Base-by-base conservation (phyloP, 2,329 filamentous ascomycete genomes). In the Penicillium digitatum region DNA sequence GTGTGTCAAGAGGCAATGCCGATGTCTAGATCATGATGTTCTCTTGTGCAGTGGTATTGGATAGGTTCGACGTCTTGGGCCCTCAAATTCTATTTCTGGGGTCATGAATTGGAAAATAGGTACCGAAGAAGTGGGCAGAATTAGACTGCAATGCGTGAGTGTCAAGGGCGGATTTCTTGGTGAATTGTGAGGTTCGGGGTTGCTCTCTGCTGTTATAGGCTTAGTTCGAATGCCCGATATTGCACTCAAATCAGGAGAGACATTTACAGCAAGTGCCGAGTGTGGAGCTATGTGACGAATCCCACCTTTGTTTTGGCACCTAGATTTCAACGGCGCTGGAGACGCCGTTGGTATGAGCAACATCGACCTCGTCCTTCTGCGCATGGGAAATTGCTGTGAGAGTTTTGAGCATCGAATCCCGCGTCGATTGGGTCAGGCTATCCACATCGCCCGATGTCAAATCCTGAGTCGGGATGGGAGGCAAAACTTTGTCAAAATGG, bases 371-470 rank as follows among this genome's bases (percentile, higher is more conserved):
- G 16, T 54, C 40, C 22, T 58, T 39, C 10, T 69, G 52, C 22
- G 62, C 60, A n/a, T 69, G 57, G 27, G 71, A 73, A 61, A 83
- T 71, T 31, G 73, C 73, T 45, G 72, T 66, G 18, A 82, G 62
- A 48, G 72, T 87, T 61, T 81, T 80, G 59, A 92, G 80, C 90
- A 96, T 95, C 48, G 85, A 73, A 20, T 90, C 87, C 54, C 86
- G 82, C 2, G 87, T 89, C 51, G 81, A 81, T 52, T 80, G 79
- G 48, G 87, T 81, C 42, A 96, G 77, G 56, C 83, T 81, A 62
- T 94, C 88, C 50, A 96, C 89, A 70, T 96, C 90, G 49, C 85
- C 85, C 24, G 87, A 58, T 18, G 83, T 89, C 61, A 95, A 80
- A 50, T 84, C 84, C 61, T 83, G 81, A 11, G 91, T 96, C 46